Base-by-base conservation (phyloP, 345 rosid genomes). In the Gossypium turneri region DNA sequence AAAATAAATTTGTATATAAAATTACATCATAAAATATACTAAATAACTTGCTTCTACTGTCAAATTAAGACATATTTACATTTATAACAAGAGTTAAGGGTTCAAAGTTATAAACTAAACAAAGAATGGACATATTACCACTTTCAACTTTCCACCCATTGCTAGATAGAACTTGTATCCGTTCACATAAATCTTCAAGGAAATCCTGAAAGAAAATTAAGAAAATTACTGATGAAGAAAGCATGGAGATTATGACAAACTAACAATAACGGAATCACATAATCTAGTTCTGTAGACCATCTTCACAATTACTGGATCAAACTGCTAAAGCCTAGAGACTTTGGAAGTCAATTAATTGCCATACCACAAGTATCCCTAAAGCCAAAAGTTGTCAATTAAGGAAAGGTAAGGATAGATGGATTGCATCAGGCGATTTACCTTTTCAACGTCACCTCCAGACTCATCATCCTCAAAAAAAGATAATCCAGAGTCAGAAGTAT, bases 81-180 rank as follows among this genome's bases (percentile, higher is more conserved):
- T 16, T 27, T 27, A 55, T 64, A 25, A 43, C 27, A 70, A 20
- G 65, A 56, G 59, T 27, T 19, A 57, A 45, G 19, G 51, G 20
- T 50, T 9, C 50, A 67, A 20, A 75, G 25, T 4, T 65, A 56
- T 34, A 65, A 38, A 20, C 50, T 22, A 44, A 78, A 48, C 60
- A 47, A 34, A 66, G 63, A 73, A 10, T 50, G 12, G 20, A 75
- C 12, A 52, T 51, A 61, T 79, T 87, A 90, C 98, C 98, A 81
- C 99, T 96, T 57, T 92, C 94, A 72, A 92, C 79, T 82, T 90
- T 96, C 99, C 99, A 96, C 79, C 97, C 98, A 81, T 81, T 88
- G 79, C 80, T 84, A 76, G 90, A 93, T 57, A 89, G 84, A 66
- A 74, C 81, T 79, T 93, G 97, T 83, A 88, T 85, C 73, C 95